A percentile compares a stretch with the other conserved stretches of the same genome.
Conservation (phyloP, 163 green algal genomes). For the Botryococcus braunii region DNA sequence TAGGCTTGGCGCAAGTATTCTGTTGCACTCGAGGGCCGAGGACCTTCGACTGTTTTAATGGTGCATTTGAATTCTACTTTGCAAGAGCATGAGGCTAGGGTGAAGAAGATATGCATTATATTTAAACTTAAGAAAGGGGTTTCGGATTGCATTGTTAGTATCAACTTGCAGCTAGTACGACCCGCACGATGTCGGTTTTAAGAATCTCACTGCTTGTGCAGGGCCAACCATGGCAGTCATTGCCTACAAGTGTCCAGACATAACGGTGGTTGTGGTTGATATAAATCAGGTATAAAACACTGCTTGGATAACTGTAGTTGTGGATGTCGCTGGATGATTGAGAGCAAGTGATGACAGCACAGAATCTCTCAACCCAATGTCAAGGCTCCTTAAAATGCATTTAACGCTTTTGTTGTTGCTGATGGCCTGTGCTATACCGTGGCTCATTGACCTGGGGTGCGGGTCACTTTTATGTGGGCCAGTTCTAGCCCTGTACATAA, state of each 20-base stretch:
- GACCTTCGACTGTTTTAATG: neutral
- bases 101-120: too few relatives aligned
- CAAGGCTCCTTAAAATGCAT: constrained; percentile 1
- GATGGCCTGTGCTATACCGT: too few relatives aligned
- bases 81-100: constrained; percentile 1
- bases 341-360: neutral
- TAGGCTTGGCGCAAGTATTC: neutral
- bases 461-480: too few relatives aligned
- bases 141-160: neutral
- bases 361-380: neutral
- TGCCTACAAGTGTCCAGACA: constrained; percentile 89
- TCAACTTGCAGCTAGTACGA: neutral
- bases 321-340: too few relatives aligned
- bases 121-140: too few relatives aligned
- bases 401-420: too few relatives aligned
- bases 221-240: constrained; percentile 94
- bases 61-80: too few relatives aligned
- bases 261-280: constrained; percentile 85
- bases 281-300: constrained; percentile 68
- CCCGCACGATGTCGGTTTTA: neutral
- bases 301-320: constrained; percentile 3
- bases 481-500: neutral
- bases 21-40: constrained; percentile 13
- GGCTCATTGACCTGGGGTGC: too few relatives aligned
- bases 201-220: constrained; percentile 35